Base-by-base conservation (phyloP, 73 alveolate genomes). In the Symbiodinium pilosum region DNA sequence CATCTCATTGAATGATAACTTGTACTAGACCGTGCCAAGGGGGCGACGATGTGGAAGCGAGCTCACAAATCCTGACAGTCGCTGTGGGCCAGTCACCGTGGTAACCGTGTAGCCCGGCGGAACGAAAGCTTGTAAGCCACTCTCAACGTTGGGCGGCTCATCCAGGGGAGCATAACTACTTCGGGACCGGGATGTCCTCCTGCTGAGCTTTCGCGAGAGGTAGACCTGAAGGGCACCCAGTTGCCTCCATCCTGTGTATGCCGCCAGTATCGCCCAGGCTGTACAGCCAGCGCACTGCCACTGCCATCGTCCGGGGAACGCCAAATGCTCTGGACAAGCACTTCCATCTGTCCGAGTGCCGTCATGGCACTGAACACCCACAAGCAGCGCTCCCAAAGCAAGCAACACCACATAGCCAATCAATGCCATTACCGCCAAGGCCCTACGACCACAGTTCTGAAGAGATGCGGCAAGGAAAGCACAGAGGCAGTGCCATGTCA, bases 401-500 rank as follows among this genome's bases (percentile, higher is more conserved):
- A 87, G 85, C 85, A 87, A 32, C 39, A 87, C 51, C 18, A 87
- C 84, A 20, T 87, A 87, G n/a, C 36, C 85, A 18, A 56, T 81
- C 94, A 87, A 26, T n/a, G 43, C 85, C 47, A 59, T 30, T 56
- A 87, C 85, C 18, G 94, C 94, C 42, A 34, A 21, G 68, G 24
- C 36, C 42, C 41, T 51, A 30, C 94, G 94, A 5, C 41, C 41
- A 84, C 94, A 87, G 84, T 42, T 24, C 30, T 87, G 94, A 51
- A 41, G 32, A 2, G 94, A 87, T 11, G 94, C 94, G 8, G 94
- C 94, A 84, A 54, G 43, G 12, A 87, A 84, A 16, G 86, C 94
- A 38, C 94, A 87, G n/a, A 41, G 84, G 38, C 94, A 77, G 34
- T 87, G 84, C 94, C 94, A 87, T 16, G 94, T 77, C 4, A 87